Percentiles rank a stretch among this genome's conserved stretches.
Conservation (phyloP, 225 moss, liverwort and hornwort genomes). For the Ulota crispa region DNA sequence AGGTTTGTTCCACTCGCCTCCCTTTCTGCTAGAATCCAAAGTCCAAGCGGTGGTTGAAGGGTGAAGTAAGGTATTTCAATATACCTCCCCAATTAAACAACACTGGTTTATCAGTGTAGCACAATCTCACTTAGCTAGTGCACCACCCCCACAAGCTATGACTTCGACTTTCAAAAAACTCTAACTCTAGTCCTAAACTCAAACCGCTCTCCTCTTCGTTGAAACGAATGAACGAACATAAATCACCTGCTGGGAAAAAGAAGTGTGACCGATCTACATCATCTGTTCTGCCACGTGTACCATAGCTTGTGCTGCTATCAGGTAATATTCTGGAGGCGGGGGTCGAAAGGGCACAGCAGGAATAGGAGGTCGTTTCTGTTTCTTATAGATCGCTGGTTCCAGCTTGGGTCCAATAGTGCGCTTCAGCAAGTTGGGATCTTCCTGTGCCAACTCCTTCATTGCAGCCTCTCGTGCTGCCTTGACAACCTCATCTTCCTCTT, state of each 20-base stretch:
- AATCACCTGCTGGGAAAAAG: neutral
- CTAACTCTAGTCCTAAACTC: no score
- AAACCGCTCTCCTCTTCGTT: neutral
- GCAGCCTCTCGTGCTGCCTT: slow-evolving; percentile 70
- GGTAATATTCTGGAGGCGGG: slow-evolving; percentile 55
- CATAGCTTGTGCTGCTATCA: slow-evolving; percentile 47
- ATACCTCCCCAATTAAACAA: slow-evolving; percentile 33
- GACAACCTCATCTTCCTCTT: slow-evolving; percentile 66
- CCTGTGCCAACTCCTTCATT: slow-evolving; percentile 57
- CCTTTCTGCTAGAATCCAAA: neutral
- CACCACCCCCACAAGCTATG: neutral
- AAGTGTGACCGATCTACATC: neutral
- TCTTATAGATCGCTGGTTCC: slow-evolving; percentile 36
- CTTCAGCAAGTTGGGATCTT: slow-evolving; percentile 62
- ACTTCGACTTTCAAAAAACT: neutral
- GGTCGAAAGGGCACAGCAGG: slow-evolving; percentile 48
- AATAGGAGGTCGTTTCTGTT: slow-evolving; percentile 9
- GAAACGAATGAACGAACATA: neutral
- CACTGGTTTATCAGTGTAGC: neutral
- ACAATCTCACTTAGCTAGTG: neutral
- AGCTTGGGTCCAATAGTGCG: slow-evolving; percentile 63
- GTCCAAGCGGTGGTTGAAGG: neutral
- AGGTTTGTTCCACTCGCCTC: neutral
- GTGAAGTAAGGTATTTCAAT: slow-evolving; percentile 32
- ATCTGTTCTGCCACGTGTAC: slow-evolving; percentile 34